Evolutionary conservation across 2,329 filamentous ascomycete species (phyloP).

Genomic region (Stagonosporopsis tanaceti): DNA sequence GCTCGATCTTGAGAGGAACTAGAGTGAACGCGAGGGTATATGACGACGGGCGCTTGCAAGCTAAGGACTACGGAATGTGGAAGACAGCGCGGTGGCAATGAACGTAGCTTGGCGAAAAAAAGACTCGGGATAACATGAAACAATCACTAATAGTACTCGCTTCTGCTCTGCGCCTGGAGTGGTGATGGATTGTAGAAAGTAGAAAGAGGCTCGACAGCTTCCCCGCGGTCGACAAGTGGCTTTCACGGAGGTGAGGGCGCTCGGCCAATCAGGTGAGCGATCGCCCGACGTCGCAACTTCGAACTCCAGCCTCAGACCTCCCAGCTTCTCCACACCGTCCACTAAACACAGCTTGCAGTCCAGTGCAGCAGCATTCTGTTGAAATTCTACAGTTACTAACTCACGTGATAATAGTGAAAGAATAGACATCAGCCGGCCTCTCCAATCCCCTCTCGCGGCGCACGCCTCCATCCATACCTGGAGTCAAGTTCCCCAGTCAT

Average conservation of each 20-base stretch:
- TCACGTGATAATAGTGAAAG: no score
- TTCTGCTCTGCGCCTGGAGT: not conserved
- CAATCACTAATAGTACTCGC: not conserved
- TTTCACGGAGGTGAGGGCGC: conserved; percentile 21
- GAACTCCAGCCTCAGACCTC: not conserved
- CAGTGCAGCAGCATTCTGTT: not conserved
- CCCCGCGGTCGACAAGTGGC: conserved; percentile 25
- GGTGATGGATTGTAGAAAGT: not conserved
- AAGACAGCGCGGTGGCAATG: not conserved
- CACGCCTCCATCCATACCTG: not conserved
- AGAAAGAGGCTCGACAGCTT: not conserved
- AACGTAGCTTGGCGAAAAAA: not conserved
- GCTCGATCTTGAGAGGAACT: not conserved
- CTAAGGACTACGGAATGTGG: conserved; percentile 4
- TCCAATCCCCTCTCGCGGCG: not conserved
- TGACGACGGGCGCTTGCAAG: not conserved
- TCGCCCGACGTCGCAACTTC: conserved; percentile 13
- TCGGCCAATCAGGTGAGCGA: conserved; percentile 11
- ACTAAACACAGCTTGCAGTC: not conserved
- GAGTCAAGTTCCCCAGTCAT: conserved; percentile 21
- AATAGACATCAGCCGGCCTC: no score
- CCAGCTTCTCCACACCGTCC: not conserved
- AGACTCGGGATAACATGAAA: not conserved
- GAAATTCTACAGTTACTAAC: not conserved
- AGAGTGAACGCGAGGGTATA: not conserved